phyloP scores from a whole-genome alignment of 805 yeast species.

The Yamadazyma endophytica region DNA sequence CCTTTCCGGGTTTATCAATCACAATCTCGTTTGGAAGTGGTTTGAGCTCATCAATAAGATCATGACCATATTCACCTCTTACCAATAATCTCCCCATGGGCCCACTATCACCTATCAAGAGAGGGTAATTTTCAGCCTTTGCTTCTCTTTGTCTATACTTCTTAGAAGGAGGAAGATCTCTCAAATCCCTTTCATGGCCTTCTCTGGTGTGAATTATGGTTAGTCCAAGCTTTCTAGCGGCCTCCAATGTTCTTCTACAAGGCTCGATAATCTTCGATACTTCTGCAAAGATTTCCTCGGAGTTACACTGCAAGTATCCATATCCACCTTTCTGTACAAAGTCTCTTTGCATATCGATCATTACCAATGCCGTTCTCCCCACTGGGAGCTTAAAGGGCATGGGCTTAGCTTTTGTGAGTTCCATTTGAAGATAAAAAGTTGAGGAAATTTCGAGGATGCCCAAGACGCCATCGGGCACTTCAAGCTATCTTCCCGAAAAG shows the following conservation, averaged over 20 bases:
- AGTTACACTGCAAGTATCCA: constrained; percentile 8
- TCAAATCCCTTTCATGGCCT: constrained; percentile 8
- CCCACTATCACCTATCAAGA: constrained; percentile 9
- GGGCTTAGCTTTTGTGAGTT: constrained; percentile 3
- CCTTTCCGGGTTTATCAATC: constrained; percentile 11
- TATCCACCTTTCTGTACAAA: constrained; percentile 8
- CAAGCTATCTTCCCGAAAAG: no score
- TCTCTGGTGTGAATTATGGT: constrained; percentile 9
- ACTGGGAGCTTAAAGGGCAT: constrained; percentile 4
- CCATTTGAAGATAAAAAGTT: background rate
- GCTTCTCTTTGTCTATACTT: constrained; percentile 5
- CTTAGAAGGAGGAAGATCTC: constrained; percentile 9
- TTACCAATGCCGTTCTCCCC: constrained; percentile 5
- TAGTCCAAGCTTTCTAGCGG: constrained; percentile 8
- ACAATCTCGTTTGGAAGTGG: constrained; percentile 6
- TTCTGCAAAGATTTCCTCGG: constrained; percentile 2
- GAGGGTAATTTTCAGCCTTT: constrained; percentile 5
- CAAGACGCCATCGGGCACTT: no score
- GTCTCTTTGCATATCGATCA: constrained; percentile 10
- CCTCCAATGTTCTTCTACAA: constrained; percentile 4
- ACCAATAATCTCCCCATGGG: constrained; percentile 8
- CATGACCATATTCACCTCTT: constrained; percentile 9
- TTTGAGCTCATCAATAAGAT: constrained; percentile 4
- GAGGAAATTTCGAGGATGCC: no score
- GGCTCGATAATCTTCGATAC: constrained; percentile 7